Percentiles rank a stretch among this genome's conserved stretches.
These are phyloP conservation scores for Cephalotrichum gorgonifer DNA, from an alignment of 2,329 filamentous ascomycete genomes.

Conservation along the genomic window DNA sequence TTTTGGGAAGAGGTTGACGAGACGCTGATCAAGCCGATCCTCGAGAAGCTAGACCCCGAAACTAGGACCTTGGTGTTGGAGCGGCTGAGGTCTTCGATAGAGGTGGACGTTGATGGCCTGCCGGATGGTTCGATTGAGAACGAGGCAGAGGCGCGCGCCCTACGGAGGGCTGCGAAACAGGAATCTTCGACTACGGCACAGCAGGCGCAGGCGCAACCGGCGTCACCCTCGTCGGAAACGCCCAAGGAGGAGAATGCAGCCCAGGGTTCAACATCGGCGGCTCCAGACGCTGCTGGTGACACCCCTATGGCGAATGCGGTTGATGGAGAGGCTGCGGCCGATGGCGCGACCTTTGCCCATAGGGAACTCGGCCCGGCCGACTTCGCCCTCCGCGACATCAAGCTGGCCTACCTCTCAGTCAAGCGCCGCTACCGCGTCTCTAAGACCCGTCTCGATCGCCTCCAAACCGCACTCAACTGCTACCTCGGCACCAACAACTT, in stretches of 20 bases:
- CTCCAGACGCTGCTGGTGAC: conserved; percentile 10
- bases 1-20: conserved; percentile 83
- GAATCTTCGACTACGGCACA: conserved; percentile 10
- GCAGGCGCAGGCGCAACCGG: conserved; percentile 13
- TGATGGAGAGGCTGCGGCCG: conserved; percentile 11
- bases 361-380: conserved; percentile 51
- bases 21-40: conserved; percentile 63
- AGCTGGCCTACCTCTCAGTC: conserved; percentile 69
- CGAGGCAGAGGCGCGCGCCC: conserved; percentile 5
- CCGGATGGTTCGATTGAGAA: conserved; percentile 11
- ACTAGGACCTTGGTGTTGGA: conserved; percentile 52
- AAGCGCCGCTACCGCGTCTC: conserved; percentile 81
- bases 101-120: conserved; percentile 5
- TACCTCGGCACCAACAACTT: conserved; percentile 85
- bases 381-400: conserved; percentile 57
- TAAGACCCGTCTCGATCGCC: conserved; percentile 55
- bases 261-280: no score
- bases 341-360: conserved; percentile 35
- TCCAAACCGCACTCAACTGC: conserved; percentile 63
- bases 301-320: not conserved
- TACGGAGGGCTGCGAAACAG: conserved; percentile 9
- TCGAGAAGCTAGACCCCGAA: conserved; percentile 52
- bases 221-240: conserved; percentile 9
- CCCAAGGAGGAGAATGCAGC: conserved; percentile 9
- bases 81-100: conserved; percentile 36